Evolutionary conservation across 2,329 filamentous ascomycete species (phyloP), one percentile per base, ranked within the genome.

Genomic region (Monilinia fructicola): DNA sequence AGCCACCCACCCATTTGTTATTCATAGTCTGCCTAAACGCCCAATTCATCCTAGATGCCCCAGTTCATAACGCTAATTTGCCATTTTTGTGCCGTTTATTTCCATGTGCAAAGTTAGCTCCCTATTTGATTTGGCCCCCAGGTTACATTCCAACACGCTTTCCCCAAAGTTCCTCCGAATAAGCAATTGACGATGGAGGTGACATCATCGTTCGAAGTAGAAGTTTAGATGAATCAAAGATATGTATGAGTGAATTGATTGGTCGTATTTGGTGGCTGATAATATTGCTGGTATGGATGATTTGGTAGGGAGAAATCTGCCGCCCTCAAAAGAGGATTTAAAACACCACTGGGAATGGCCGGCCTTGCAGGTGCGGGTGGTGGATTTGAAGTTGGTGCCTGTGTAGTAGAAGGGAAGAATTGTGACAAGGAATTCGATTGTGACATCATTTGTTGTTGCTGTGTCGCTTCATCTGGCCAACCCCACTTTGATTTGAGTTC

Each of bases 261-360:
- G 12, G 70, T 69, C 55, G 77, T 82, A 71, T 84, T 90, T 1
- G 91, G 90, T 46, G 90, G 88, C 69, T 92, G 88, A 73, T 94
- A 96, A 78, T 89, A 89, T 61, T 88, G 87, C 74, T 92, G 89
- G 74, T 95, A 96, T 1, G 92, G 91, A 77, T 93, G 91, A 70
- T 92, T 88, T 4, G 90, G 89, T 71, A 89, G 81, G 31, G 83
- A 89, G 76, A 95, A 95, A 74, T 95, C 90, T 1, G 90, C 91
- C 31, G 82, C 82, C 31, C 85, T 86, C 71, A 89, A 83, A 50
- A 94, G 78, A 1, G 91, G 91, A 73, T 94, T 94, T 7, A 89
- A 78, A 52, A 87, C 85, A 9, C 83, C 84, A 65, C 74, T 68
- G 70, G 74, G 71, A 67, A 76, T 55, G 67, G 69, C 40, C 65